Conservation (phyloP, 257 asterid species). For the Linderniella brevidens region DNA sequence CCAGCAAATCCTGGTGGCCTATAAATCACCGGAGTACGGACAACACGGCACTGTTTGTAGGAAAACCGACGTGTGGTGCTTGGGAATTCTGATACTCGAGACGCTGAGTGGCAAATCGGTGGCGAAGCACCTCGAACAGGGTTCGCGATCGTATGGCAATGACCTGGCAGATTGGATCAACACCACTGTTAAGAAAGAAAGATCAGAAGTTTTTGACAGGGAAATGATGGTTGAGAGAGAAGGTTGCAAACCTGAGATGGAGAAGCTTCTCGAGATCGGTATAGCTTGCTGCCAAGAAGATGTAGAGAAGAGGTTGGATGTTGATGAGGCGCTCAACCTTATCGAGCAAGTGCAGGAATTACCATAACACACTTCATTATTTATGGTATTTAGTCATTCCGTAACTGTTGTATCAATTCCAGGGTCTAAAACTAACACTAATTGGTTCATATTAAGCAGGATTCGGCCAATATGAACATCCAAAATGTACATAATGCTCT, state of each 20-base stretch:
- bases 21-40: slow-evolving; percentile 67
- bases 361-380: not conserved
- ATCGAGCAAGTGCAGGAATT: slow-evolving; percentile 35
- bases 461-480: too few species aligned
- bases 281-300: slow-evolving; percentile 61
- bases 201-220: slow-evolving; percentile 24
- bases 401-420: not conserved
- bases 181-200: slow-evolving; percentile 14
- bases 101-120: slow-evolving; percentile 55
- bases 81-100: slow-evolving; percentile 68
- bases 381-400: not conserved
- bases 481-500: too few species aligned
- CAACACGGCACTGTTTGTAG: slow-evolving; percentile 21
- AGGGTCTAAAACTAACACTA: not conserved
- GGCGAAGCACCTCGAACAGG: slow-evolving; percentile 32
- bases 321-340: slow-evolving; percentile 38
- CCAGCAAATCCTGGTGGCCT: slow-evolving; percentile 44
- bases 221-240: slow-evolving; percentile 28
- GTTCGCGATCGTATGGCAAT: slow-evolving; percentile 17
- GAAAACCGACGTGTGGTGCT: slow-evolving; percentile 82
- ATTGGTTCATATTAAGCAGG: not conserved
- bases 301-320: slow-evolving; percentile 43
- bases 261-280: slow-evolving; percentile 53
- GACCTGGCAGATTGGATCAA: slow-evolving; percentile 41
- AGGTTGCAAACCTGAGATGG: slow-evolving; percentile 26